These are phyloP conservation scores for Balamuthia mandrillaris DNA, from an alignment of 208 protist genomes.

Conservation along the genomic window DNA sequence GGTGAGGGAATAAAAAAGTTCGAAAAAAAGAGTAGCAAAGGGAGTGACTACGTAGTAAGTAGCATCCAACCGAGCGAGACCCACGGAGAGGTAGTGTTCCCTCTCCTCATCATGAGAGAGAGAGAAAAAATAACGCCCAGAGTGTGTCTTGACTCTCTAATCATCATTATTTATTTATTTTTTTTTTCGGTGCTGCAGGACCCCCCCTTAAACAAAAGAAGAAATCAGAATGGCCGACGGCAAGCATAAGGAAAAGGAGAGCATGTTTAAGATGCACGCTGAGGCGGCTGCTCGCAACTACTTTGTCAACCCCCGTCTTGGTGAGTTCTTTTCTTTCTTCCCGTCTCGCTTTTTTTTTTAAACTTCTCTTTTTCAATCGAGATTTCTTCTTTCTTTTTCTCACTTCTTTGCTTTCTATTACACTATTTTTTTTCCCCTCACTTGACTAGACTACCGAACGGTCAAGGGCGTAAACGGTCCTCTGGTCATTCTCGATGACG, in stretches of 20 bases:
- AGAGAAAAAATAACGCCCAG: too few species aligned
- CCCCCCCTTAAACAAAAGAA: too few species aligned
- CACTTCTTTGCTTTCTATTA: neutral
- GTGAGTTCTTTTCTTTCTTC: slow-evolving; percentile 30
- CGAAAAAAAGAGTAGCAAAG: too few species aligned
- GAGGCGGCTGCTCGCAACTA: slow-evolving; percentile 71
- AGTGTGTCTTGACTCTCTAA: too few species aligned
- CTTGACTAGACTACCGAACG: slow-evolving; percentile 94
- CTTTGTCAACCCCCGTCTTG: slow-evolving; percentile 63
- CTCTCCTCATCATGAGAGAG: too few species aligned
- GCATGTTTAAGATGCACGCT: slow-evolving; percentile 59
- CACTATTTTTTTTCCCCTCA: neutral
- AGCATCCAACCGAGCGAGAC: too few species aligned
- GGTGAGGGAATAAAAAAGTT: too few species aligned
- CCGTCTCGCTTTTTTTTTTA: neutral
- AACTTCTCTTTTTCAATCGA: neutral
- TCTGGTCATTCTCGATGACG: slow-evolving; percentile 99
- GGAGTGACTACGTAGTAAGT: too few species aligned
- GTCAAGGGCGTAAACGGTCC: slow-evolving; percentile 98
- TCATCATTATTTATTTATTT: too few species aligned
- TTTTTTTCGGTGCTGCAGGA: too few species aligned
- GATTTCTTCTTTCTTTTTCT: neutral
- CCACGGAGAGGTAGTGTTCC: too few species aligned
- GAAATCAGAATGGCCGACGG: neutral
- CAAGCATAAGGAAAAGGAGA: slow-evolving; percentile 37